Evolutionary conservation across 1,139 yeast genomes (phyloP), one percentile per base, ranked within the genome.

Genomic region (Candida anutae): DNA sequence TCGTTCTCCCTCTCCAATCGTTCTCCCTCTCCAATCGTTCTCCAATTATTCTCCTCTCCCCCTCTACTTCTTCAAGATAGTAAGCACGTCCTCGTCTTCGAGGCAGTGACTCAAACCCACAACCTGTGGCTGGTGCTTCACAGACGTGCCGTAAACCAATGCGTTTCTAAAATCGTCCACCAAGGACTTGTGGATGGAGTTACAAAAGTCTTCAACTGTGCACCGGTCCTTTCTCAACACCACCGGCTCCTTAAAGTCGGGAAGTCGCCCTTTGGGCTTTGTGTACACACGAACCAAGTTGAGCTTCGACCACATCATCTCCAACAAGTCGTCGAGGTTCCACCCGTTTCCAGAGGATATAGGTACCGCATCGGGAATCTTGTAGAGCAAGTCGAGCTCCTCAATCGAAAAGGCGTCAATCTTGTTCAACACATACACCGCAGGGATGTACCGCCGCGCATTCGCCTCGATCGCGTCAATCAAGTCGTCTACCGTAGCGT

Each of bases 61-160:
- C n/a, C n/a, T n/a, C 16, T 51, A 65, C 47, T 82, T 85, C 64
- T 87, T 88, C 60, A 88, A 70, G 45, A 90, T 85, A 17, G 98
- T 88, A 30, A 90, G 94, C 19, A 93, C 98, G 59, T 90, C 99
- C 58, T 90, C 98, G 55, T 90, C 99, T 56, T 79, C 81, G 42
- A 90, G 64, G 6, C 53, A 64, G 58, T 93, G 98, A 28, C 69
- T 57, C 42, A 90, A 67, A 24, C 98, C 98, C 25, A 88, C 97
- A 42, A 77, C 74, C 59, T 90, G 98, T n/a, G 97, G 97, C 57
- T 88, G 96, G 55, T 90, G 98, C 62, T 90, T 90, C 29, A 88
- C 97, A 47, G 94, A 80, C 13, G 84, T 71, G 23, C 97, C 97
- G 49, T 68, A 88, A 1, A 90, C 97, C 39, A 85, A 70, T 1